These are phyloP conservation scores for Fusarium poae DNA, from an alignment of 2,329 filamentous ascomycete genomes.

Conservation along the genomic window DNA sequence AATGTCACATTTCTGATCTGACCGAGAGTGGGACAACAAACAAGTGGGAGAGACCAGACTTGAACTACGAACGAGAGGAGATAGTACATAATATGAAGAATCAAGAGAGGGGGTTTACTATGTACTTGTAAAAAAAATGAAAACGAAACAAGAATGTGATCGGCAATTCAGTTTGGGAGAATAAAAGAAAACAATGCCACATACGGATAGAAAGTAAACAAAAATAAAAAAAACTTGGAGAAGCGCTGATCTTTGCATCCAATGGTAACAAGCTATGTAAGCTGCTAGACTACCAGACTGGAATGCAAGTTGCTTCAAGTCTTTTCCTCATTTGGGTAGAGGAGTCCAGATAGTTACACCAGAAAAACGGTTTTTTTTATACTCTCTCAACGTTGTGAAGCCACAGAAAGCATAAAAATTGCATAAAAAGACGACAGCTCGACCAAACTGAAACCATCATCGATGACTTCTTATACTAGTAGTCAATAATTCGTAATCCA, in stretches of 20 bases:
- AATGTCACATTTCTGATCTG: conserved; percentile 6
- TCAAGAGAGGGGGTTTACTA: neutral
- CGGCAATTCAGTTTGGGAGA: too few species aligned
- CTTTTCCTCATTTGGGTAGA: conserved; percentile 9
- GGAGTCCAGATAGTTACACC: conserved; percentile 13
- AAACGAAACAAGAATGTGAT: too few species aligned
- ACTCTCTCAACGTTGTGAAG: conserved; percentile 10
- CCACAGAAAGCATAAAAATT: conserved; percentile 25
- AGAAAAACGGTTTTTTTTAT: conserved; percentile 11
- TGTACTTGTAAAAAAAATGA: too few species aligned
- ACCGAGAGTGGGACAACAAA: conserved; percentile 24
- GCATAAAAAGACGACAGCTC: conserved; percentile 10
- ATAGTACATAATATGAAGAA: neutral
- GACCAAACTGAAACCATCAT: conserved; percentile 15
- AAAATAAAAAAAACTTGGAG: neutral
- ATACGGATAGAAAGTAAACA: neutral
- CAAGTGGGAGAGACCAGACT: conserved; percentile 14
- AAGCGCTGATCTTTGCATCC: conserved; percentile 37
- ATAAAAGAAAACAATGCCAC: neutral
- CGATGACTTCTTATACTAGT: neutral
- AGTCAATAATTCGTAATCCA: conserved; percentile 6
- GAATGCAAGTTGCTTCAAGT: neutral
- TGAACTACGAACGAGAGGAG: conserved; percentile 16
- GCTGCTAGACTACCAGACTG: neutral
- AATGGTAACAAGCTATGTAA: conserved; percentile 24